phyloP scores from a whole-genome alignment of 768 basidiomycete species.

The Lanmaoa rubissima region DNA sequence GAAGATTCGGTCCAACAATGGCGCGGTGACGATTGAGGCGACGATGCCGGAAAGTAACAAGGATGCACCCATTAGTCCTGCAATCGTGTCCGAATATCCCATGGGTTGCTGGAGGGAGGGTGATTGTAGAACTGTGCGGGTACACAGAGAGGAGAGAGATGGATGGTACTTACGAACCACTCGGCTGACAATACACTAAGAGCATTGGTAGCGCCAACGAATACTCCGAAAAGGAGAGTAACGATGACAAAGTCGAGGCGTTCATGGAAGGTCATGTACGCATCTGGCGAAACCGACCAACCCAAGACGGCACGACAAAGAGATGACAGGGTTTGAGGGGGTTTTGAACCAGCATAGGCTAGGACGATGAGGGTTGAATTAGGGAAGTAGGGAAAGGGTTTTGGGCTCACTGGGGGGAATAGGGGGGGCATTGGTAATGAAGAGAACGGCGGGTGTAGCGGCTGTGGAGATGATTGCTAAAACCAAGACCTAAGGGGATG shows the following conservation, averaged over 20 bases:
- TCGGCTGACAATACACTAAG: conserved; percentile 68
- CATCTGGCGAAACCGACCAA: conserved; percentile 36
- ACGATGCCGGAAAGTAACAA: conserved; percentile 71
- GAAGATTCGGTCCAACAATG: conserved; percentile 80
- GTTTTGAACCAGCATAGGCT: conserved; percentile 70
- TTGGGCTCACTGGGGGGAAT: conserved; percentile 67
- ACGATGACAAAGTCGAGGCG: conserved; percentile 70
- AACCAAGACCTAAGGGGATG: conserved; percentile 52
- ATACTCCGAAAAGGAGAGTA: conserved; percentile 55
- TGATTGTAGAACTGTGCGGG: neutral
- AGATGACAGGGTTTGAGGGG: conserved; percentile 51
- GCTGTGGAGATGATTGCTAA: conserved; percentile 71
- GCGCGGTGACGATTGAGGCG: conserved; percentile 64
- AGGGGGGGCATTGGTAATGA: conserved; percentile 63
- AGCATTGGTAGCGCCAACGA: conserved; percentile 63
- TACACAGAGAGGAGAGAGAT: neutral
- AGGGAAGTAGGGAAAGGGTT: neutral
- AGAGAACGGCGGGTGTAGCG: conserved; percentile 53
- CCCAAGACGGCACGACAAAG: conserved; percentile 56
- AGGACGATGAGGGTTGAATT: neutral
- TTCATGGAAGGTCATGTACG: conserved; percentile 62
- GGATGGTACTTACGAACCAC: conserved; percentile 51
- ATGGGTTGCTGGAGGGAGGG: conserved; percentile 51
- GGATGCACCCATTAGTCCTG: conserved; percentile 69
- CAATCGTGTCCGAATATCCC: conserved; percentile 65